Evolutionary conservation across 2,329 filamentous ascomycete species (phyloP).

Genomic region (Nigrograna mackinnonii): DNA sequence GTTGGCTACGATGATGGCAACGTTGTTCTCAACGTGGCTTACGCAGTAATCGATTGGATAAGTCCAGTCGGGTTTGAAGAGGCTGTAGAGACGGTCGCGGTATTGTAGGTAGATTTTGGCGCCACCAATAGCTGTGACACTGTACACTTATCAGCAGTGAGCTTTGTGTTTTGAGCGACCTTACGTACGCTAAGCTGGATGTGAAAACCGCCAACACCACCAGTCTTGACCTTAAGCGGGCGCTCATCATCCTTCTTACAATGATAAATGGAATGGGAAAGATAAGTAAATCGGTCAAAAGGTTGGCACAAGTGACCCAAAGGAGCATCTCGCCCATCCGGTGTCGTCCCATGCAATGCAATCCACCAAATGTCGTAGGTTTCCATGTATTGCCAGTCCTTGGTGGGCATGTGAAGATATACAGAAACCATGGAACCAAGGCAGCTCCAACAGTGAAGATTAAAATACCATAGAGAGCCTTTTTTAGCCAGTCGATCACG

Average conservation of each 20-base stretch:
- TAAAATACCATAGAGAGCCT: conserved; percentile 40
- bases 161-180: not conserved
- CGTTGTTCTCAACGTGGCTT: conserved; percentile 46
- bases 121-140: conserved; percentile 43
- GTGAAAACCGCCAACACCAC: conserved; percentile 45
- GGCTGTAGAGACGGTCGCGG: conserved; percentile 41
- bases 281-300: conserved; percentile 44
- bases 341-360: conserved; percentile 41
- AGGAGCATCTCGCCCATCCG: conserved; percentile 42
- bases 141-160: conserved; percentile 7
- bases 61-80: conserved; percentile 44
- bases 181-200: conserved; percentile 41
- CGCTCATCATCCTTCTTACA: conserved; percentile 44
- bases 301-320: conserved; percentile 45
- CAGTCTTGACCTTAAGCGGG: conserved; percentile 39
- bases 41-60: conserved; percentile 46
- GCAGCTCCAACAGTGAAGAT: conserved; percentile 39
- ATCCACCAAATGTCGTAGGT: conserved; percentile 40
- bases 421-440: conserved; percentile 39
- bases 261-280: conserved; percentile 47
- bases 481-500: conserved; percentile 42
- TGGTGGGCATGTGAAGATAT: conserved; percentile 45
- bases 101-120: conserved; percentile 46
- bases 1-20: conserved; percentile 46
- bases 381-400: conserved; percentile 44